Evolutionary conservation across 116 monocot species (phyloP), one percentile per base, ranked within the genome.

Genomic region (Iris pallida): DNA sequence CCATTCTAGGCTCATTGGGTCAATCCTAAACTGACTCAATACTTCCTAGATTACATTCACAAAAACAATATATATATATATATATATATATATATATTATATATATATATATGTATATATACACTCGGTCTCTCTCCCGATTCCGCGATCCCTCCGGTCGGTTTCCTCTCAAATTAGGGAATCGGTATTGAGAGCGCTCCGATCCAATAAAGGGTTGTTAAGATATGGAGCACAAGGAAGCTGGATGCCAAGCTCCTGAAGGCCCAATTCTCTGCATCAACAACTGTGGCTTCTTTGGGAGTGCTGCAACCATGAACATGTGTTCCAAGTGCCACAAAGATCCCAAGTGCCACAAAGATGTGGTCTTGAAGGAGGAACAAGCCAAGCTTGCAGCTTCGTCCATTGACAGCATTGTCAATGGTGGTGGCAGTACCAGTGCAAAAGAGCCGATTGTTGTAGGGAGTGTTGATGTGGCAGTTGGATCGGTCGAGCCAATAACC

Each of bases 241-340:
- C 80, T 20, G 80, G 76, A 76, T 84, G 79, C 76, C 76, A 84
- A 65, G 77, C 76, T 54, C 80, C 85, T 7, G 85, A 80, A 63
- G 77, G 57, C 30, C 80, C 85, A 70, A 84, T 80, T 49, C 84
- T 80, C 14, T 84, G 84, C 70, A 57, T 84, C 56, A 84, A 84
- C 67, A 84, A 84, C 46, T 80, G 84, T 74, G 84, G 84, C 20
- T 84, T 80, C 66, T 84, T 84, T 71, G 84, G 84, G 41, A 84
- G 80, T 48, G 69, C 77, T 7, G 84, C 84, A 12, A 80, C 84
- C 40, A 84, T 84, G 84, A 80, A 84, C 66, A 84, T 84, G 84
- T 84, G 84, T 61, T 84, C 84, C 66, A 80, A 80, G 66, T 84
- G 84, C 67, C 80, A 84, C 77, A 83, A 76, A 59, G 30, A 30